phyloP scores from a whole-genome alignment of 208 protist species.

The Trypanosoma lewisi region DNA sequence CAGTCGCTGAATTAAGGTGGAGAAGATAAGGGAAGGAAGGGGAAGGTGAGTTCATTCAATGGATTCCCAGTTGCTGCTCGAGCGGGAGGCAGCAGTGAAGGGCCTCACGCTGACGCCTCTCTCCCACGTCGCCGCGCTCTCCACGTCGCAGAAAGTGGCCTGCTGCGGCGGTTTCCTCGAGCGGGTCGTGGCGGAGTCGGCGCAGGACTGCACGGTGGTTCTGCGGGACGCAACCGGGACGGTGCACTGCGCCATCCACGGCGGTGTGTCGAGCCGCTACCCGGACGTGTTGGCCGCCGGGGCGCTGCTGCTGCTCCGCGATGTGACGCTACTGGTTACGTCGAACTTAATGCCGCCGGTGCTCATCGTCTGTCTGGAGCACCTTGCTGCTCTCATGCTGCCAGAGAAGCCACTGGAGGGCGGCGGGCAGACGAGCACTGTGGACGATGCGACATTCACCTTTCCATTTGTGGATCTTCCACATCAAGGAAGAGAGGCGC shows the following conservation, averaged over 20 bases:
- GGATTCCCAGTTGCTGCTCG: constrained; percentile 56
- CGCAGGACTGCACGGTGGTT: constrained; percentile 74
- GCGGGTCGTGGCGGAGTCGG: constrained; percentile 69
- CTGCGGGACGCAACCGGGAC: constrained; percentile 60
- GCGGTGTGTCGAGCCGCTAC: constrained; percentile 68
- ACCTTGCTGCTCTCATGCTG: constrained; percentile 69
- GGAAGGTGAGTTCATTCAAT: constrained; percentile 24
- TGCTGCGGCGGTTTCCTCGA: constrained; percentile 79
- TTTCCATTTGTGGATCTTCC: background rate
- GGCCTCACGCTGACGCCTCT: constrained; percentile 51
- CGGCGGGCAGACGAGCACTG: background rate
- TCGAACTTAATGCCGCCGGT: constrained; percentile 56
- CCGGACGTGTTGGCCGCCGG: constrained; percentile 63
- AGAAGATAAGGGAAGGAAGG: background rate
- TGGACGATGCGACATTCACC: constrained; percentile 1
- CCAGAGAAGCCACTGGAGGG: constrained; percentile 36
- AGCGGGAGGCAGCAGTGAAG: constrained; percentile 45
- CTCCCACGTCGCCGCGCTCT: constrained; percentile 27
- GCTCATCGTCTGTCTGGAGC: constrained; percentile 75
- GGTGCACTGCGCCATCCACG: constrained; percentile 73
- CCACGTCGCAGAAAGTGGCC: constrained; percentile 56
- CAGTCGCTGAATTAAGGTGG: background rate
- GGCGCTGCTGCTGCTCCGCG: constrained; percentile 64
- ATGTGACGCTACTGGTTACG: constrained; percentile 62
- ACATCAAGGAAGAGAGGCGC: background rate